phyloP scores from a whole-genome alignment of 805 yeast species.

The Starmerella sp. region DNA sequence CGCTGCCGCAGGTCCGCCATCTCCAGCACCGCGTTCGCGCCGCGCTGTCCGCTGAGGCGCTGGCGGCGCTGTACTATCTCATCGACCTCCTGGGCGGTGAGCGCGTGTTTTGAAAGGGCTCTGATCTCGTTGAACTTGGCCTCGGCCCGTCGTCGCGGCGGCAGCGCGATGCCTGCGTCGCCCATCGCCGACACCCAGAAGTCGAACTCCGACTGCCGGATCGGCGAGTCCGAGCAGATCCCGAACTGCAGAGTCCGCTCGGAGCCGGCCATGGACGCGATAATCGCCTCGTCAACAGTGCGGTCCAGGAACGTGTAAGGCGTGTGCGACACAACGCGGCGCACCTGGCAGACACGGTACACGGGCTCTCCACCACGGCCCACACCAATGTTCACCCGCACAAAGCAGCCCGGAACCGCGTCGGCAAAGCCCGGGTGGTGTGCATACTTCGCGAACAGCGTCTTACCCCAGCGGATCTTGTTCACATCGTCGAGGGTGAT shows the following conservation, averaged over 20 bases:
- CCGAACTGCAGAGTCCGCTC: conserved; percentile 67
- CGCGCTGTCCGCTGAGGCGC: conserved; percentile 46
- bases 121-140: conserved; percentile 53
- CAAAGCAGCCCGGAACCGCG: conserved; percentile 61
- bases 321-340: conserved; percentile 41
- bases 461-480: conserved; percentile 63
- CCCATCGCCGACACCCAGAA: conserved; percentile 52
- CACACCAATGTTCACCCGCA: conserved; percentile 70
- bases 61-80: conserved; percentile 67
- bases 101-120: conserved; percentile 49
- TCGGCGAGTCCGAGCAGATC: conserved; percentile 65
- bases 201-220: conserved; percentile 61
- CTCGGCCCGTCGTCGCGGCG: conserved; percentile 52
- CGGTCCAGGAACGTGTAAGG: conserved; percentile 43
- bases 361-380: conserved; percentile 52
- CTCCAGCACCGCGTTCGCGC: conserved; percentile 65
- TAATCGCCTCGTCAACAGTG: conserved; percentile 46
- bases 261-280: conserved; percentile 71
- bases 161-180: conserved; percentile 46
- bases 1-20: conserved; percentile 63
- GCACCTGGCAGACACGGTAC: conserved; percentile 77
- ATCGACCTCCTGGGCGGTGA: conserved; percentile 63
- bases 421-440: conserved; percentile 73
- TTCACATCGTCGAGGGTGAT: conserved; percentile 58
- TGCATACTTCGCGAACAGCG: conserved; percentile 60